Evolutionary conservation across 192 early-diverging fungal species (phyloP), one percentile per base, ranked within the genome.

Genomic region (Coemansia sp.): DNA sequence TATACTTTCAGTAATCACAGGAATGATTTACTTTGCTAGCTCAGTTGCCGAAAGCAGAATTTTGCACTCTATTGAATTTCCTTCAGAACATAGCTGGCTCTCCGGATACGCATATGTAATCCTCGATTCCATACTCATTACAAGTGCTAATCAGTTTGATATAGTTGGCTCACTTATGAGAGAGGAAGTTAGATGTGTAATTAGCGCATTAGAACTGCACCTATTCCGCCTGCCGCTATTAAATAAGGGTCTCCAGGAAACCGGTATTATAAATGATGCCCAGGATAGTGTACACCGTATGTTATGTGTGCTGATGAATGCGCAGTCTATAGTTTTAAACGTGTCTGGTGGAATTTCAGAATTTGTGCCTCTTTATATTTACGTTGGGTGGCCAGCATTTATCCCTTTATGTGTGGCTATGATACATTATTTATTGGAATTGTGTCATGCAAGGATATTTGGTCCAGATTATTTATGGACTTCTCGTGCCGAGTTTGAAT

Each of bases 201-300:
- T 30, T 10, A 43, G 36, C 6, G 76, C 64, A 12, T 18, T 78
- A 1, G 20, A 73, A 34, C 64, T 78, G 5, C 67, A 62, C 45
- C 45, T 78, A 1, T 69, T 78, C 21, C 63, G 67, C 6, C 33
- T 73, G 45, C 76, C 71, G 6, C 71, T 78, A 23, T 16, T 56
- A 5, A 58, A 62, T 41, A 30, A 18, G 0, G 56, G 65, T 2
- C 34, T 56, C 9, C 53, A 64, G 30, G 60, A 48, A 34, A 51
- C 45, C 8, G 26, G 41, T 11, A 23, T 45, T 6, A 58, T 56
- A 23, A 55, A 43, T 44, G 44, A 55, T 6, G 63, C 51, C 14
- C 38, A 46, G 5, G 46, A 49, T 49, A 20, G 6, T n/a, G 18
- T 21, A 14, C 1, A 20, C 6, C 1, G 18, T 9, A 7, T 66